These are phyloP conservation scores for Pterocarpus santalinus DNA, from an alignment of 306 rosid species.

Conservation along the genomic window DNA sequence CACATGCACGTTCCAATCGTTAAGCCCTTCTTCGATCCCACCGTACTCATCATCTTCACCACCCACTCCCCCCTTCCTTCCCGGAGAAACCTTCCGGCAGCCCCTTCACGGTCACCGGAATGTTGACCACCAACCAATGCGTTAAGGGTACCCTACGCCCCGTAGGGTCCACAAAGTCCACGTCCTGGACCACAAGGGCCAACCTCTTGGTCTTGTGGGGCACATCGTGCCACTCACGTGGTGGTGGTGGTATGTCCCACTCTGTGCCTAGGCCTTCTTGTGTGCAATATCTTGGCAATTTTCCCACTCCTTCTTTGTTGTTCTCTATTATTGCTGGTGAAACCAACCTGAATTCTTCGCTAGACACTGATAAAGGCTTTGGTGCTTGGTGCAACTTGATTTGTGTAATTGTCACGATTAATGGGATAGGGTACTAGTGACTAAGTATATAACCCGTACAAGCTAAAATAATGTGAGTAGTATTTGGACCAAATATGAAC, in stretches of 20 bases:
- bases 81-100: conserved; percentile 44
- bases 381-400: background rate
- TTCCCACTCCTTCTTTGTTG: background rate
- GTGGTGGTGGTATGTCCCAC: conserved; percentile 44
- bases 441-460: too few relatives aligned
- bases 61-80: conserved; percentile 10
- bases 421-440: background rate
- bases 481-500: too few relatives aligned
- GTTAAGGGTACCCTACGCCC: background rate
- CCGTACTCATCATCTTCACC: conserved; percentile 4
- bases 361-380: conserved; percentile 1
- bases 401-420: background rate
- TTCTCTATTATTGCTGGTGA: conserved; percentile 21
- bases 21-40: conserved; percentile 48
- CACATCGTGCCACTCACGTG: conserved; percentile 40
- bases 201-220: conserved; percentile 40
- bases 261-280: conserved; percentile 43
- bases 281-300: conserved; percentile 37
- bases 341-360: conserved; percentile 16
- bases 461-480: too few relatives aligned
- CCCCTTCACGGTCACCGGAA: conserved; percentile 10
- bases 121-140: conserved; percentile 49
- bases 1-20: conserved; percentile 40
- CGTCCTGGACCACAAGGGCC: conserved; percentile 40
- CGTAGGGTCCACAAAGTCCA: conserved; percentile 35